These are phyloP conservation scores for Tolypocladium guangdongense DNA, from an alignment of 2,329 filamentous ascomycete species.

Conservation along the genomic window DNA sequence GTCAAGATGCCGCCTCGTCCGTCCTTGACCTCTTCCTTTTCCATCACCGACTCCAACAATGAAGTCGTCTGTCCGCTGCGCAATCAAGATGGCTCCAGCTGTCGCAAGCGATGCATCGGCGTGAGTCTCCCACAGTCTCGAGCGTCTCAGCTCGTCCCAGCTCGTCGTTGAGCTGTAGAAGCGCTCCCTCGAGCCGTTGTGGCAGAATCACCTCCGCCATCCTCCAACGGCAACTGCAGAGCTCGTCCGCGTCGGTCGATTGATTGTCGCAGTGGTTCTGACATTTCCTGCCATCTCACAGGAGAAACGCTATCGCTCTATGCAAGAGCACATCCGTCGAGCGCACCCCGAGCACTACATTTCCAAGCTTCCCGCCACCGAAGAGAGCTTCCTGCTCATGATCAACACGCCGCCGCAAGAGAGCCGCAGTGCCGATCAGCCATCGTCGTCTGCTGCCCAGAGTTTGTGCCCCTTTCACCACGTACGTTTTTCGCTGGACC, in stretches of 20 bases:
- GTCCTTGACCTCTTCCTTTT: slow-evolving; percentile 80
- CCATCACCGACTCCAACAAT: slow-evolving; percentile 82
- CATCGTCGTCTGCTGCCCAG: slow-evolving; percentile 19
- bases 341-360: slow-evolving; percentile 97
- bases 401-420: slow-evolving; percentile 79
- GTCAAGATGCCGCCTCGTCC: slow-evolving; percentile 80
- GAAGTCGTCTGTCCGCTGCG: slow-evolving; percentile 93
- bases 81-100: slow-evolving; percentile 94
- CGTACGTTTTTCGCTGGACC: slow-evolving; percentile 3
- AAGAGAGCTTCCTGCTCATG: slow-evolving; percentile 96
- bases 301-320: slow-evolving; percentile 95
- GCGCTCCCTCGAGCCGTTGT: background rate
- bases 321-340: slow-evolving; percentile 98
- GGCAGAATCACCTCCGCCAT: background rate
- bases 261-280: slow-evolving; percentile 4
- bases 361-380: slow-evolving; percentile 91
- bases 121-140: slow-evolving; percentile 51
- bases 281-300: slow-evolving; percentile 28
- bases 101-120: slow-evolving; percentile 93
- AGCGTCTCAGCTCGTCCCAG: background rate
- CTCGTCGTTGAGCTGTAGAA: background rate
- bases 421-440: slow-evolving; percentile 38
- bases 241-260: background rate
- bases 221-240: background rate
- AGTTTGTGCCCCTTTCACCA: slow-evolving; percentile 15